Evolutionary conservation across 306 rosid species (phyloP), one percentile per base, ranked within the genome.

Genomic region (Dryas drummondii): DNA sequence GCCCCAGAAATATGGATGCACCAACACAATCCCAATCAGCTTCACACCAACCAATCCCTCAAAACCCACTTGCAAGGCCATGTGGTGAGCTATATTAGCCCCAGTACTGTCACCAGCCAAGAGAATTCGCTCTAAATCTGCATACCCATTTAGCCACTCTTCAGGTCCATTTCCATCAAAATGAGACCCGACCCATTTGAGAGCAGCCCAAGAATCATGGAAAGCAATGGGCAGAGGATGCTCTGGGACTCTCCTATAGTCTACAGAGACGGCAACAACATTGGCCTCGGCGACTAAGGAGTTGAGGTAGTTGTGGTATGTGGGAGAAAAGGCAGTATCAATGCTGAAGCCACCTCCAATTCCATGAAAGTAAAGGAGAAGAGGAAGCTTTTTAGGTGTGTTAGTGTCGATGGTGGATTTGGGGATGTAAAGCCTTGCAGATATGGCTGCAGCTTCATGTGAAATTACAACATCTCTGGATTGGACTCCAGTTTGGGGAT

Each of bases 341-440:
- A 83, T 9, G 72, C 84, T 81, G 76, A 87, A 87, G 15, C 84
- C 94, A 9, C 91, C 88, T 9, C 94, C 94, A 9, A 90, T 87
- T 9, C 94, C 94, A 69, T 87, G 91, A 78, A 77, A 72, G 84
- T 89, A 89, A 56, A 89, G 40, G 0, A 87, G 80, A 32, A 89
- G 84, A 1, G 90, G 86, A 67, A 87, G 82, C 37, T 87, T 89
- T 0, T 11, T 2, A 9, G 52, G 0, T 0, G 65, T 15, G 27
- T 53, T 6, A 19, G 74, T 64, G 76, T 42, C 45, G 59, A 60
- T 60, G 72, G 52, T 41, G 27, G 73, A 22, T 13, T 83, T 85
- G 11, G 90, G 90, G 49, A 80, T 83, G 82, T 49, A 87, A 13
- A 89, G 75, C 55, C 94, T 83, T 42, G 81, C 80, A 51, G 80